Base-by-base conservation (phyloP, 2,329 filamentous ascomycete genomes). In the Talaromyces amestolkiae region DNA sequence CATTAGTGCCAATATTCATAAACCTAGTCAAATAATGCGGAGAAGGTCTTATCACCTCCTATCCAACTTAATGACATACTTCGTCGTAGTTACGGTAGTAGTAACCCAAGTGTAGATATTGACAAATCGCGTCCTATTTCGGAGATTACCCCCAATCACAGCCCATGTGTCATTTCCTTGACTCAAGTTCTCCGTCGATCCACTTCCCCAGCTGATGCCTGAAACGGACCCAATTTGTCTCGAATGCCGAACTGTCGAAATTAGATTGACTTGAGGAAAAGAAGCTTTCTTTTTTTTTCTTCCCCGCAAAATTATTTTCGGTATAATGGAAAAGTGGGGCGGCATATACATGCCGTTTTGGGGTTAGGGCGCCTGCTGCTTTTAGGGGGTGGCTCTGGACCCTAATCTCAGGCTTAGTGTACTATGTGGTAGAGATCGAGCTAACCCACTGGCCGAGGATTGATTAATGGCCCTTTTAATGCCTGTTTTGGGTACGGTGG, bases 81-180 rank as follows among this genome's bases (percentile, higher is more conserved):
- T 24, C 45, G n/a, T 15, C 4, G 10, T 8, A 24, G 19, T 49
- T 17, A 31, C 27, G 7, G 10, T 13, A 7, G 45, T 53, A 31
- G 15, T 53, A 33, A 53, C 15, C 2, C 9, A 11, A 8, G 5
- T 6, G 35, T 13, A 54, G 53, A 56, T 56, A 39, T 56, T 56
- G 53, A 59, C 56, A 45, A 59, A 59, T 59, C 15, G 15, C 41
- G 35, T 39, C 62, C 62, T 64, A n/a, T 56, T 61, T 65, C 59
- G 64, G 64, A 66, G 64, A 59, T 63, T 59, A 24, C 19, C 58
- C 27, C 64, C 64, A 62, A 65, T 62, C 58, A 65, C 58, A 62
- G 53, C 27, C 2, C 43, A 43, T 58, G 33, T 49, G 60, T 61
- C 58, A 54, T 61, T 31, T 27, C 37, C 9, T 43, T 59, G 39